phyloP scores from a whole-genome alignment of 768 basidiomycete genomes.

The Infundibulicybe gibba region DNA sequence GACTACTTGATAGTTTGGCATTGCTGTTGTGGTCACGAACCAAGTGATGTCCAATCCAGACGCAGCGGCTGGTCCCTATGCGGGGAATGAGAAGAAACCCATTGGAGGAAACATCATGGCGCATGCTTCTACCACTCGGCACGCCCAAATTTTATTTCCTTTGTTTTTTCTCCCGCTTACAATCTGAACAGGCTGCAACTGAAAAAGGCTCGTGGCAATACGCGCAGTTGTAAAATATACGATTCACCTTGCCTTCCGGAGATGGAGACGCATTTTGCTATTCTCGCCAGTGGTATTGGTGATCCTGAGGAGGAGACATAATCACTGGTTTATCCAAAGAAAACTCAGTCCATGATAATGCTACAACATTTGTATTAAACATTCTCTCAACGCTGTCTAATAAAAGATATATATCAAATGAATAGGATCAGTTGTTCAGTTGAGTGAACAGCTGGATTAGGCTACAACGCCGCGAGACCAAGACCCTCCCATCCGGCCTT shows the following conservation, averaged over 20 bases:
- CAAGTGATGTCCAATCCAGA: constrained; percentile 99
- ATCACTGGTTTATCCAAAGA: constrained; percentile 6
- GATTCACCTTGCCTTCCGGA: constrained; percentile 98
- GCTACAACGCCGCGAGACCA: constrained; percentile 10
- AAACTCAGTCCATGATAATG: too few species aligned
- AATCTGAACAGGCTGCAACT: constrained; percentile 66
- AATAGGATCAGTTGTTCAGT: constrained; percentile 19
- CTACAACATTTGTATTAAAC: too few species aligned
- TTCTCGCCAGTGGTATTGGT: constrained; percentile 86
- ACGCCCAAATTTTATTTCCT: constrained; percentile 22
- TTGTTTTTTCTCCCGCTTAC: constrained; percentile 4
- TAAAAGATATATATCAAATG: neutral
- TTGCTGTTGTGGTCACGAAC: constrained; percentile 96
- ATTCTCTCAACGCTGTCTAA: too few species aligned
- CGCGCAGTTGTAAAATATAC: constrained; percentile 94
- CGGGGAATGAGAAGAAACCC: constrained; percentile 93
- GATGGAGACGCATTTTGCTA: constrained; percentile 93
- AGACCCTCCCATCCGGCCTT: too few species aligned
- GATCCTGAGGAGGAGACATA: constrained; percentile 88
- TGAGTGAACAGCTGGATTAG: constrained; percentile 26
- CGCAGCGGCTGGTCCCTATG: constrained; percentile 84
- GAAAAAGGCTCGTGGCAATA: constrained; percentile 88
- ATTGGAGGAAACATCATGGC: constrained; percentile 99
- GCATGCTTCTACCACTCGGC: constrained; percentile 95
- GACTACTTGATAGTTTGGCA: constrained; percentile 69